These are phyloP conservation scores for Chytriomyces hyalinus DNA, from an alignment of 192 early-diverging fungal species.

Conservation along the genomic window DNA sequence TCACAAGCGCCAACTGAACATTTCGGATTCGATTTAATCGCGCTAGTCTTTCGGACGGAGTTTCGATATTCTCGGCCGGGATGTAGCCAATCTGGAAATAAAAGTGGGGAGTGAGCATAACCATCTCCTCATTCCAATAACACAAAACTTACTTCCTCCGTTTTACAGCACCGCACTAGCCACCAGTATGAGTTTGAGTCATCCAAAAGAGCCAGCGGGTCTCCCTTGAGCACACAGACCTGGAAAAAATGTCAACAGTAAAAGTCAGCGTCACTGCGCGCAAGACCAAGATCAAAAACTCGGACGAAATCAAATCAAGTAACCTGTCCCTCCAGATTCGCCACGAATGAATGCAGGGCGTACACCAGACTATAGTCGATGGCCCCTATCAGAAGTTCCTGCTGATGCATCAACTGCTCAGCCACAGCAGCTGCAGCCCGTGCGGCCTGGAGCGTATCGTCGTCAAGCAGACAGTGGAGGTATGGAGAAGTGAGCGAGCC, in stretches of 20 bases:
- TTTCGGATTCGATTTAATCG: constrained; percentile 77
- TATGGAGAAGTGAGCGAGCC: not conserved
- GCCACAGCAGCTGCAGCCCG: constrained; percentile 20
- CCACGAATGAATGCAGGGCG: constrained; percentile 86
- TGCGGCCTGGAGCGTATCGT: constrained; percentile 20
- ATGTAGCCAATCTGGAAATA: constrained; percentile 77
- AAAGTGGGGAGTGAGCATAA: not conserved
- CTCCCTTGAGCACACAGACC: constrained; percentile 78
- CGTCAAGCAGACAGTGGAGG: constrained; percentile 2
- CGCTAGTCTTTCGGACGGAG: constrained; percentile 77
- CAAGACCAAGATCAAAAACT: not conserved
- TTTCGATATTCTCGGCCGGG: constrained; percentile 90
- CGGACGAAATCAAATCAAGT: constrained; percentile 32
- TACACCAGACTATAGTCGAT: constrained; percentile 85
- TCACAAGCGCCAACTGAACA: constrained; percentile 50
- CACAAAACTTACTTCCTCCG: constrained; percentile 58
- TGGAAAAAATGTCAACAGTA: not conserved
- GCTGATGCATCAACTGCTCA: constrained; percentile 15
- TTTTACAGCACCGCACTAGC: constrained; percentile 63
- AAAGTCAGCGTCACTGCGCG: not conserved
- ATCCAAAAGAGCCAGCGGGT: constrained; percentile 78
- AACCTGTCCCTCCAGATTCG: constrained; percentile 81
- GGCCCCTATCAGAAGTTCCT: constrained; percentile 16
- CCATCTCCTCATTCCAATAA: not conserved
- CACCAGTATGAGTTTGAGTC: constrained; percentile 88